Conservation (phyloP, 2,329 filamentous ascomycete species). For the Ophiostoma sp. region DNA sequence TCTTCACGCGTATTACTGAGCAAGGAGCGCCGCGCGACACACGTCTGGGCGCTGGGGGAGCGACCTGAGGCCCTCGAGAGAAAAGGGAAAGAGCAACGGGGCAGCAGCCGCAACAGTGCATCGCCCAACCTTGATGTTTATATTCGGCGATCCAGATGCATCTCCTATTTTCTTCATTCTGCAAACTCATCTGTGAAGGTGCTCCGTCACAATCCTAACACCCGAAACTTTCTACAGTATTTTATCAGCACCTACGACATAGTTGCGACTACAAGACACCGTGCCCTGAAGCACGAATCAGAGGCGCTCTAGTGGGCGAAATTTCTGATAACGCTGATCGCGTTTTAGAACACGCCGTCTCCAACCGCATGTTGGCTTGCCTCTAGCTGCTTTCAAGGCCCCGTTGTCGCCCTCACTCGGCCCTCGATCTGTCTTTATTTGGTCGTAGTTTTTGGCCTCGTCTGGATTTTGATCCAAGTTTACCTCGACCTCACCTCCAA, state of each 20-base stretch:
- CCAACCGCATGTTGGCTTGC: constrained; percentile 15
- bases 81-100: constrained; percentile 14
- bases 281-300: constrained; percentile 14
- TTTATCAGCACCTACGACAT: neutral
- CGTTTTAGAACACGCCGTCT: constrained; percentile 21
- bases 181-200: neutral
- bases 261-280: neutral
- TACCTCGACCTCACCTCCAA: neutral
- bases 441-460: neutral
- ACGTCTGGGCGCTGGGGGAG: neutral
- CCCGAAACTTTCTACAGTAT: neutral
- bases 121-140: neutral
- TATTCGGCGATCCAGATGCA: neutral
- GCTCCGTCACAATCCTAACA: neutral
- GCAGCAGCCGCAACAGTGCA: neutral
- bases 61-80: neutral
- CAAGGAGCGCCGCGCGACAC: constrained; percentile 9
- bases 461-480: neutral
- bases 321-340: constrained; percentile 20
- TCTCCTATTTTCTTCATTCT: neutral
- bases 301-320: constrained; percentile 16
- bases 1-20: constrained; percentile 13
- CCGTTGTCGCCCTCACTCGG: neutral
- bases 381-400: neutral
- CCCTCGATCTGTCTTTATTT: neutral